phyloP scores from a whole-genome alignment of 169 alveolate species.

The Plasmodium fragile region DNA sequence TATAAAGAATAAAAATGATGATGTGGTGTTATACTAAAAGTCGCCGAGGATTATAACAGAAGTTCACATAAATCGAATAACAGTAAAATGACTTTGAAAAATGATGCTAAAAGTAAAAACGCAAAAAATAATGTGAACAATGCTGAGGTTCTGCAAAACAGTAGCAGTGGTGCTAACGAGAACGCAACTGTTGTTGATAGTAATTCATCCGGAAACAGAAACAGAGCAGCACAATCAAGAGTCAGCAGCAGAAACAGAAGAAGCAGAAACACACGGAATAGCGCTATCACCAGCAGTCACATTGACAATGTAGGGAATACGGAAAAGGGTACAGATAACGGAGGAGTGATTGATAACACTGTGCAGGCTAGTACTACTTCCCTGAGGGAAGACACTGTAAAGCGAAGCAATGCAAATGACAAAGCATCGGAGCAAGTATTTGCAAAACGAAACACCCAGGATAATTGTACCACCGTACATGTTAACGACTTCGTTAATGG shows the following conservation, averaged over 20 bases:
- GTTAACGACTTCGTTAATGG: not conserved
- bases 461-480: not conserved
- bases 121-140: not conserved
- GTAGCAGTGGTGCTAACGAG: not conserved
- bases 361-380: not conserved
- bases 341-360: not conserved
- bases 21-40: not conserved
- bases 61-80: constrained; percentile 13
- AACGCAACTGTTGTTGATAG: not conserved
- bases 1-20: constrained; percentile 5
- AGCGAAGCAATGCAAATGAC: not conserved
- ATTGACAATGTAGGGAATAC: not conserved
- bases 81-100: constrained; percentile 24
- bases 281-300: not conserved
- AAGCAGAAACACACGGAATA: not conserved
- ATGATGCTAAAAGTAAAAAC: constrained; percentile 10
- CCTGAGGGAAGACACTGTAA: not conserved
- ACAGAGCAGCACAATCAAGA: not conserved
- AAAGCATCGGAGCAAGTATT: not conserved
- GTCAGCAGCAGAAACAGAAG: not conserved
- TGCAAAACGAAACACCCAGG: not conserved
- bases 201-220: not conserved
- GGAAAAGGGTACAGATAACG: not conserved
- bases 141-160: not conserved
- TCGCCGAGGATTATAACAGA: not conserved